Conservation (phyloP, 208 protist genomes). For the Phytomonas sp. region DNA sequence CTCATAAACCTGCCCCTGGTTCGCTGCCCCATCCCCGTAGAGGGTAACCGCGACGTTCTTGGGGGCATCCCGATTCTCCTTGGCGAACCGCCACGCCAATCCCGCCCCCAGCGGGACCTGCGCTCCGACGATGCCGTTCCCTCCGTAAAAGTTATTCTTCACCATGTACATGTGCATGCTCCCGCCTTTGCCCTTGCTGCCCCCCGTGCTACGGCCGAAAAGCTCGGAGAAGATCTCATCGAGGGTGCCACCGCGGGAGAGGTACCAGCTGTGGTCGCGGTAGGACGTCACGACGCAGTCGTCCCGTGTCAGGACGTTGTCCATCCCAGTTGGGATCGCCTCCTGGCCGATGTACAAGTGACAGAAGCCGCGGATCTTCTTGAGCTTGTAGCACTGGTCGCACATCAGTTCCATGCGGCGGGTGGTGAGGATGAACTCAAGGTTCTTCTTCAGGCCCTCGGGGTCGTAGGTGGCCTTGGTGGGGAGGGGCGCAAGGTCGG, state of each 20-base stretch:
- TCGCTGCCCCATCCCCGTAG: conserved; percentile 97
- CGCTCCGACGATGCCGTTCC: conserved; percentile 98
- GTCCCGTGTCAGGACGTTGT: conserved; percentile 78
- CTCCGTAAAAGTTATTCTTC: conserved; percentile 93
- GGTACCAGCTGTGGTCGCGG: conserved; percentile 92
- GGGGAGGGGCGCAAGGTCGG: conserved; percentile 58
- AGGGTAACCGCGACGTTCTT: conserved; percentile 88
- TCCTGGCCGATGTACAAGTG: conserved; percentile 98
- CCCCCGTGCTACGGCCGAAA: conserved; percentile 73
- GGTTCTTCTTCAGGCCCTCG: conserved; percentile 64
- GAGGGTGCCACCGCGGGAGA: conserved; percentile 86
- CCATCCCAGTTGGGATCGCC: conserved; percentile 92
- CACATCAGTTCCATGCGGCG: conserved; percentile 92
- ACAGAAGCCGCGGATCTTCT: conserved; percentile 96
- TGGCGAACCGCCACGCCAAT: conserved; percentile 85
- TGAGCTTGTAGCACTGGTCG: conserved; percentile 95
- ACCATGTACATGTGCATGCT: conserved; percentile 98
- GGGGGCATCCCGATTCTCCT: conserved; percentile 76
- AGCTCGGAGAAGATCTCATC: conserved; percentile 91
- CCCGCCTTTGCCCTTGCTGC: conserved; percentile 94
- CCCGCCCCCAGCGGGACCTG: conserved; percentile 94
- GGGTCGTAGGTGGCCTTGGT: conserved; percentile 68
- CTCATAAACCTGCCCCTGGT: conserved; percentile 97
- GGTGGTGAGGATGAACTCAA: conserved; percentile 88
- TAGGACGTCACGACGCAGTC: conserved; percentile 96